phyloP scores from a whole-genome alignment of 2,329 filamentous ascomycete species.

The Trichophyton rubrum region DNA sequence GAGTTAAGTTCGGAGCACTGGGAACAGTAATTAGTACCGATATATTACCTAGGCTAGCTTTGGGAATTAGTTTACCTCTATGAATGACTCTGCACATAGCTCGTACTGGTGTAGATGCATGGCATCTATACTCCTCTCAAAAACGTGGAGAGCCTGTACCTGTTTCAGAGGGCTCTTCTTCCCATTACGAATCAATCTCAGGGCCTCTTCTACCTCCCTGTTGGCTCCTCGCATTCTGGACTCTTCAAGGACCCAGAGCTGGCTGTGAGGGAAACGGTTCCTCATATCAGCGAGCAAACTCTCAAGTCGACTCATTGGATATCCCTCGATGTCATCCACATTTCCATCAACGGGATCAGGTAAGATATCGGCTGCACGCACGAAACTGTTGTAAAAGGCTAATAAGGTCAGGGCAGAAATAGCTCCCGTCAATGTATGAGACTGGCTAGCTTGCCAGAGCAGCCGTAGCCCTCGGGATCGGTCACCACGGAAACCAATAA shows the following conservation, averaged over 20 bases:
- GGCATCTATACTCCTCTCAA: conserved; percentile 66
- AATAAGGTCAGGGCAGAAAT: conserved; percentile 71
- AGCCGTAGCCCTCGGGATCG: conserved; percentile 68
- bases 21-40: background rate
- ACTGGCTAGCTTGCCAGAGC: conserved; percentile 81
- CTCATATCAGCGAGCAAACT: conserved; percentile 62
- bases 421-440: conserved; percentile 82
- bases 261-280: conserved; percentile 62
- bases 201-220: conserved; percentile 52
- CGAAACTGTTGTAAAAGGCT: conserved; percentile 75
- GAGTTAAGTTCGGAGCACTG: conserved; percentile 68
- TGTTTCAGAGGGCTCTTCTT: conserved; percentile 68
- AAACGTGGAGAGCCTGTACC: conserved; percentile 70
- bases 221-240: conserved; percentile 61
- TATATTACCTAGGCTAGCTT: background rate
- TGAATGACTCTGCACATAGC: conserved; percentile 60
- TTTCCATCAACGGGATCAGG: conserved; percentile 37
- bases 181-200: conserved; percentile 50
- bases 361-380: conserved; percentile 79
- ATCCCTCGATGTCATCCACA: conserved; percentile 52
- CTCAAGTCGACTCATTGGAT: conserved; percentile 56
- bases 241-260: conserved; percentile 81
- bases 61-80: conserved; percentile 36
- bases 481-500: conserved; percentile 86
- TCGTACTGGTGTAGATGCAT: conserved; percentile 71